Conservation (phyloP, 345 rosid genomes). For the Hibiscus tridactylites region DNA sequence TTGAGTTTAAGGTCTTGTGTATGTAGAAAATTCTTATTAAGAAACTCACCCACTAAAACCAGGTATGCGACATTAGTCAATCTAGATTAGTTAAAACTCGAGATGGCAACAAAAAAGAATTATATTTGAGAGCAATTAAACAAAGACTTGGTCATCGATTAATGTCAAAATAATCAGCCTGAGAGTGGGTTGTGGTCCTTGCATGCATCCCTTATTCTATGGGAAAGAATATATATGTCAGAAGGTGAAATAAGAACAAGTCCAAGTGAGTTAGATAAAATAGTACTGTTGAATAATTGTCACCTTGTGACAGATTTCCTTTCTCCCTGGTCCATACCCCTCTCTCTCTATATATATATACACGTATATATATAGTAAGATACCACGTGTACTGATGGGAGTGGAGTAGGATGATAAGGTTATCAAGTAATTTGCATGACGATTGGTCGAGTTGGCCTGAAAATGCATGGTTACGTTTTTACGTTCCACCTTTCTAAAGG, state of each 20-base stretch:
- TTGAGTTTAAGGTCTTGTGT: too few relatives aligned
- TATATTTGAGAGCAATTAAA: not conserved
- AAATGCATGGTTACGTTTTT: conserved; percentile 16
- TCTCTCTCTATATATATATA: too few relatives aligned
- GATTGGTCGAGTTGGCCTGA: too few relatives aligned
- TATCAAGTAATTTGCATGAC: conserved; percentile 8
- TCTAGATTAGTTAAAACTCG: too few relatives aligned
- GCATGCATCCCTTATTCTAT: not conserved
- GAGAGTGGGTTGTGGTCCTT: not conserved
- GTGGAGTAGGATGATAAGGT: conserved; percentile 13
- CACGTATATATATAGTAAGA: too few relatives aligned
- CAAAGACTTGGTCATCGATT: not conserved
- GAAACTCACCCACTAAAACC: too few relatives aligned
- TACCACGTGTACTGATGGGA: conserved; percentile 1
- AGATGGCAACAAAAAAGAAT: too few relatives aligned
- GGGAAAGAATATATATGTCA: not conserved
- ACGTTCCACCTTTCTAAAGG: not conserved
- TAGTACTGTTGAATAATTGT: conserved; percentile 7
- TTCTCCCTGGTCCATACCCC: conserved; percentile 9
- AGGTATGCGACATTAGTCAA: too few relatives aligned
- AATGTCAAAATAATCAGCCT: not conserved
- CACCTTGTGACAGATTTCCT: not conserved
- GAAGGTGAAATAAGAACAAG: not conserved
- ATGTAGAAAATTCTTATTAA: too few relatives aligned
- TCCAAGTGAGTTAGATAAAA: conserved; percentile 3